A percentile compares a stretch with the other conserved stretches of the same genome.
Evolutionary conservation across 2,329 filamentous ascomycete genomes (phyloP).

Genomic region (Pseudocercospora vitis): DNA sequence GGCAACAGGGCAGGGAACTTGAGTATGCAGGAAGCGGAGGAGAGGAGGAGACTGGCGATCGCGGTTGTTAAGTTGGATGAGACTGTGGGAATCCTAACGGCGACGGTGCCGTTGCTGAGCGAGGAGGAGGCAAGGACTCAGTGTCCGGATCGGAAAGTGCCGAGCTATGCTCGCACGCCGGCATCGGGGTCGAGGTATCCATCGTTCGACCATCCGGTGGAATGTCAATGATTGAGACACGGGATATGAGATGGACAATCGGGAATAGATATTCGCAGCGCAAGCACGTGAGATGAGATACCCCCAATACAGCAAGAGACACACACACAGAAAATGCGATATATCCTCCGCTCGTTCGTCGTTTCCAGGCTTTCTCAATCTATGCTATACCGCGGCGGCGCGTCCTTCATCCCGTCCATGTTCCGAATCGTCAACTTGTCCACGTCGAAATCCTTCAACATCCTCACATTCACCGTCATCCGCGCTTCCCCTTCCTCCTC

Average conservation of each 20-base stretch:
- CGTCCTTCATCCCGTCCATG: conserved; percentile 24
- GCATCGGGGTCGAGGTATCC: not conserved
- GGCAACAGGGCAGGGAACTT: not conserved
- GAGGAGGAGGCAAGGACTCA: conserved; percentile 1
- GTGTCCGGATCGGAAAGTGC: not conserved
- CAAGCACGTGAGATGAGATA: not conserved
- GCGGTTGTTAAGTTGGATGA: conserved; percentile 8
- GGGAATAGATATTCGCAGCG: no score
- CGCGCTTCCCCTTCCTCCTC: not conserved
- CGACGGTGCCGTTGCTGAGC: not conserved
- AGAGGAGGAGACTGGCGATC: conserved; percentile 4
- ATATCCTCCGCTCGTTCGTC: no score
- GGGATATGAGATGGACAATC: not conserved
- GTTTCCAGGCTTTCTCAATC: no score
- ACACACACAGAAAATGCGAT: no score
- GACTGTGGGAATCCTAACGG: not conserved
- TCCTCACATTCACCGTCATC: conserved; percentile 28
- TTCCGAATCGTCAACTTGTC: conserved; percentile 24
- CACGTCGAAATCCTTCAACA: conserved; percentile 30
- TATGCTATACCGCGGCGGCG: conserved; percentile 23
- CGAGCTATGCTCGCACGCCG: not conserved
- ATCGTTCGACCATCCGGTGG: not conserved
- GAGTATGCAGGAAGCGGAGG: not conserved
- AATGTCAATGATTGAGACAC: not conserved
- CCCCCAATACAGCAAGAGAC: no score